These are phyloP conservation scores for Kuraishia floccosa DNA, from an alignment of 805 yeast genomes.

Conservation along the genomic window DNA sequence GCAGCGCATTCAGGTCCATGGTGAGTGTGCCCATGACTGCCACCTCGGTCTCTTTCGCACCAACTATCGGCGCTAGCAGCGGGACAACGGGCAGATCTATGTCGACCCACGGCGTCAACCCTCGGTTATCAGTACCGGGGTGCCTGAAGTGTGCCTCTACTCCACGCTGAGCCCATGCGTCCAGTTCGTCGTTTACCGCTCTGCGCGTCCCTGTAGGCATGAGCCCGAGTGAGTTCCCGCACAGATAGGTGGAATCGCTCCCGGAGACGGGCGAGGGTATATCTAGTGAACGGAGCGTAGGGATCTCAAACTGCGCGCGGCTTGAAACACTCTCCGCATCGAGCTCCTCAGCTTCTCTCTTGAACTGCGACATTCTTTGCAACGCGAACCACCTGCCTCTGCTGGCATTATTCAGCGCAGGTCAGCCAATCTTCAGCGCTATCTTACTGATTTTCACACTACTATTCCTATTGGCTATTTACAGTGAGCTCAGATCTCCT, in stretches of 20 bases:
- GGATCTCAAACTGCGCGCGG: constrained; percentile 43
- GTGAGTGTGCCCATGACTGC: constrained; percentile 86
- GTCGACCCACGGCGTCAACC: constrained; percentile 67
- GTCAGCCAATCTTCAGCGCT: no score
- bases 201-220: constrained; percentile 59
- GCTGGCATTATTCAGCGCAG: no score
- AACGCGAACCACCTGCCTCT: no score
- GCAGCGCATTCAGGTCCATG: constrained; percentile 63
- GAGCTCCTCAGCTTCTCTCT: constrained; percentile 15
- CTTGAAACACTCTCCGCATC: constrained; percentile 29
- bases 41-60: constrained; percentile 67
- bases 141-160: constrained; percentile 82
- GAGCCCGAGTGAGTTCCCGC: constrained; percentile 91
- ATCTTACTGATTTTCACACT: no score
- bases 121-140: constrained; percentile 26
- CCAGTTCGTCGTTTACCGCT: constrained; percentile 55
- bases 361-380: background rate
- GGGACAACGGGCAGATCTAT: constrained; percentile 72
- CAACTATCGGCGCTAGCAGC: constrained; percentile 61
- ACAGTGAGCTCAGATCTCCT: background rate
- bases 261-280: constrained; percentile 14
- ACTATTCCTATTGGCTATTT: background rate
- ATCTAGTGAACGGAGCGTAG: constrained; percentile 57
- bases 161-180: constrained; percentile 74
- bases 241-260: constrained; percentile 36